Evolutionary conservation across 139 green algal genomes (phyloP).

Genomic region (Trebouxia sp.): DNA sequence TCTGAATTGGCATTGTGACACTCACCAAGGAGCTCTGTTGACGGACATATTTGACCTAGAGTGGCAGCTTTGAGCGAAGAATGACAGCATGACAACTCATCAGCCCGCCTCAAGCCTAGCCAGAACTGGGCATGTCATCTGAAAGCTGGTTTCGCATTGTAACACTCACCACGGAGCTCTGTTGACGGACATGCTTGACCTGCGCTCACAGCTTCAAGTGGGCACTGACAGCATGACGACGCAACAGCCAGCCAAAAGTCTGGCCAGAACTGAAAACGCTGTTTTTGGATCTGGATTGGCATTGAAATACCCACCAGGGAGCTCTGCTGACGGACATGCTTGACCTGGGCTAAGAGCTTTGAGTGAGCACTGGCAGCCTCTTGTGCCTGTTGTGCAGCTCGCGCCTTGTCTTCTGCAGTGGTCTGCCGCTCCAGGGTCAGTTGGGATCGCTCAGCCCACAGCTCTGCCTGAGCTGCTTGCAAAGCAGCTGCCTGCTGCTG

Average conservation of each 20-base stretch:
- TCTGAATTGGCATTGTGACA: background rate
- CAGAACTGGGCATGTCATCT: too few relatives aligned
- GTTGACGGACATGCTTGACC: too few relatives aligned
- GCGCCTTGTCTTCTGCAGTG: background rate
- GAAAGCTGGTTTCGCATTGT: too few relatives aligned
- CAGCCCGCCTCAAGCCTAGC: too few relatives aligned
- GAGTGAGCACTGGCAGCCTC: background rate
- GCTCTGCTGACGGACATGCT: background rate
- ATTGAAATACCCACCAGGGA: background rate
- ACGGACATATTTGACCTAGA: background rate
- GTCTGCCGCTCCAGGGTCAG: background rate
- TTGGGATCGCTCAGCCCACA: slow-evolving; percentile 19
- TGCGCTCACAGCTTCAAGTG: too few relatives aligned
- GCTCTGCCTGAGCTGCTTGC: slow-evolving; percentile 6
- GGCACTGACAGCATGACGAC: too few relatives aligned
- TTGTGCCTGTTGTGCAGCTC: background rate
- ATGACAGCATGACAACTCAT: too few relatives aligned
- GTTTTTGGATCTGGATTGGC: too few relatives aligned
- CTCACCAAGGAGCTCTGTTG: background rate
- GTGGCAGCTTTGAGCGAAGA: background rate
- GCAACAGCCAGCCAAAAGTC: too few relatives aligned
- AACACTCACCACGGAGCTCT: too few relatives aligned
- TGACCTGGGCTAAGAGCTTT: background rate
- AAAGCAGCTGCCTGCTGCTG: background rate
- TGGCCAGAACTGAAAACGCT: too few relatives aligned